Evolutionary conservation across 495 filamentous ascomycete genomes (phyloP).

Genomic region (Penicillium salamii): DNA sequence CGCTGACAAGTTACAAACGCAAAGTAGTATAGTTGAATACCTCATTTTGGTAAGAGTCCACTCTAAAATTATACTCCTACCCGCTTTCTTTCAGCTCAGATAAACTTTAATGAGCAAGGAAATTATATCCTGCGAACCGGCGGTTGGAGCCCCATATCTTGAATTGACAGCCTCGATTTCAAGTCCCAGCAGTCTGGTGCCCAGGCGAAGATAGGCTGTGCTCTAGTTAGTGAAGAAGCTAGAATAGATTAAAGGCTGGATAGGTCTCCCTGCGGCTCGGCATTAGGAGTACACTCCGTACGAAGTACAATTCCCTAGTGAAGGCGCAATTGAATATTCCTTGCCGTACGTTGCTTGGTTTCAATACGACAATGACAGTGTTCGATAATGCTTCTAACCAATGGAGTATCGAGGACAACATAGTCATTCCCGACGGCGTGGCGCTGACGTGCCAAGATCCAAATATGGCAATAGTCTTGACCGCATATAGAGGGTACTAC

Average conservation of each 20-base stretch:
- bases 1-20: neutral
- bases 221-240: neutral
- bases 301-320: too few species aligned
- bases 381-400: neutral
- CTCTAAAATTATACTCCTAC: neutral
- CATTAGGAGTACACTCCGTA: too few species aligned
- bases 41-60: constrained; percentile 6
- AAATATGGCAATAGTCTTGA: constrained; percentile 2
- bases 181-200: constrained; percentile 9
- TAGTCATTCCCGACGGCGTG: constrained; percentile 8
- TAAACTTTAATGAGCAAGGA: constrained; percentile 11
- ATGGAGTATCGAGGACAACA: neutral
- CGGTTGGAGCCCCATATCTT: neutral
- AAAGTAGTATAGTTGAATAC: neutral
- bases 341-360: too few species aligned
- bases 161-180: constrained; percentile 7
- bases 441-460: constrained; percentile 13
- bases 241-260: neutral
- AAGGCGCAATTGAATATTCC: too few species aligned
- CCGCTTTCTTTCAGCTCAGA: neutral
- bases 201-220: constrained; percentile 10
- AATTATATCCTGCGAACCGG: constrained; percentile 9
- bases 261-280: neutral
- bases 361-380: too few species aligned
- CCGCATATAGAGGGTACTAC: neutral